Evolutionary conservation across 352 stramenopile genomes (phyloP), one percentile per base, ranked within the genome.

Genomic region (Globisporangium lucens): DNA sequence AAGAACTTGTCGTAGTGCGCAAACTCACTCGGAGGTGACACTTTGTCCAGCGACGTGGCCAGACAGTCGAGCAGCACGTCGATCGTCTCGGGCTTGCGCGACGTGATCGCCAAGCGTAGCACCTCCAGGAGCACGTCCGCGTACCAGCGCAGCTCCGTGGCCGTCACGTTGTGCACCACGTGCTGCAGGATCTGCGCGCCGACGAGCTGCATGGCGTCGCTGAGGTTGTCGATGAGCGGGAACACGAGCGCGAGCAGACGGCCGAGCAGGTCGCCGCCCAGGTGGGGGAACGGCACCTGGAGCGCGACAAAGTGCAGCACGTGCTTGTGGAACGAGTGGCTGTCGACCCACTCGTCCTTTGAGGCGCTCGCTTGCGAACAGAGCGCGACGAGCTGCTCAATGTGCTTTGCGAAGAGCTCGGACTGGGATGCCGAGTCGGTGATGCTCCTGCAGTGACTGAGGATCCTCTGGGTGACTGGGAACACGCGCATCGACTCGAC

Each of bases 141-240:
- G 67, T 94, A 94, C 88, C 88, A 96, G 17, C 83, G 83, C 62
- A 96, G 66, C 72, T 96, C 88, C 0, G 86, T 93, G 0, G 74
- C 56, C 0, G 86, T 94, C 24, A 89, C 80, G 47, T 86, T 83
- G 5, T 69, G 47, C 0, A 91, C 73, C 55, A 94, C 73, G 64
- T 93, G 88, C 30, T 66, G 71, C 51, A 96, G 69, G 47, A 96
- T 71, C 17, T 67, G 66, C 10, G 81, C 81, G 4, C 88, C 88
- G 43, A 92, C 74, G 22, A 80, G 61, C 43, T 94, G 86, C 2
- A 83, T 89, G 15, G 76, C 62, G 56, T 91, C 76, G 2, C 61
- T 83, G 41, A 92, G 71, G 46, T 94, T 80, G 68, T 96, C 88
- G 20, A 96, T 65, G 20, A 96, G 75, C 38, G 88, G 88, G 22